Percentiles rank a stretch among this genome's conserved stretches.
These are phyloP conservation scores for Blastobotrys muscicola DNA, from an alignment of 805 yeast genomes.

Conservation along the genomic window DNA sequence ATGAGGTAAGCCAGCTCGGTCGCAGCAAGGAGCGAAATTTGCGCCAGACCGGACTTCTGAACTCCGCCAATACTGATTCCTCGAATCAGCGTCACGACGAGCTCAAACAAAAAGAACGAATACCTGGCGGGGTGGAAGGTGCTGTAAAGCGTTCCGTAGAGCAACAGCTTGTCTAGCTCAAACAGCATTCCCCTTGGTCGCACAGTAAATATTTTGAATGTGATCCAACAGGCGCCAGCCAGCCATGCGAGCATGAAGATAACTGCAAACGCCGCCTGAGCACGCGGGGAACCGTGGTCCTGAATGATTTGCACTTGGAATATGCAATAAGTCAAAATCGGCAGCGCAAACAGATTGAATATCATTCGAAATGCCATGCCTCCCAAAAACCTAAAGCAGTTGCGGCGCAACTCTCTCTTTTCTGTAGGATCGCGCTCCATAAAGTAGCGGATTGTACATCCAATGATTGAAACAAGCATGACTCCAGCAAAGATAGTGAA, in stretches of 20 bases:
- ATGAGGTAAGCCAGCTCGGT: conserved; percentile 19
- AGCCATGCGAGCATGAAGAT: conserved; percentile 21
- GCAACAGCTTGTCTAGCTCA: conserved; percentile 20
- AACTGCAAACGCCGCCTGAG: conserved; percentile 21
- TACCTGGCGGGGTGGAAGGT: conserved; percentile 19
- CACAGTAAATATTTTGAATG: conserved; percentile 8
- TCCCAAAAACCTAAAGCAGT: conserved; percentile 17
- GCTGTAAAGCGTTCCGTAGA: conserved; percentile 26
- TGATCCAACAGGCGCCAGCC: conserved; percentile 10
- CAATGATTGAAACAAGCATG: too few species aligned
- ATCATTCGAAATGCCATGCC: conserved; percentile 23
- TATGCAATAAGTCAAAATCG: conserved; percentile 21
- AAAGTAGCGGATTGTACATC: too few species aligned
- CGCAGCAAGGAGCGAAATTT: conserved; percentile 23
- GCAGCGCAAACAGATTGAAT: conserved; percentile 21
- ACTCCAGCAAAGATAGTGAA: conserved; percentile 8
- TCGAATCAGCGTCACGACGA: conserved; percentile 18
- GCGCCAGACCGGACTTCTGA: conserved; percentile 28
- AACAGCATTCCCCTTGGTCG: conserved; percentile 18
- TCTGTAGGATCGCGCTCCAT: conserved; percentile 7
- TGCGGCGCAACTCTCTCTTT: conserved; percentile 15
- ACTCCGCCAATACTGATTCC: conserved; percentile 26
- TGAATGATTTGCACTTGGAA: conserved; percentile 22
- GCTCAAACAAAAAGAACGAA: conserved; percentile 12
- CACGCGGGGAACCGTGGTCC: conserved; percentile 13